Percentiles rank a stretch among this genome's conserved stretches.
These are phyloP conservation scores for Sarocladium brachiariae DNA, from an alignment of 2,329 filamentous ascomycete species.

Conservation along the genomic window DNA sequence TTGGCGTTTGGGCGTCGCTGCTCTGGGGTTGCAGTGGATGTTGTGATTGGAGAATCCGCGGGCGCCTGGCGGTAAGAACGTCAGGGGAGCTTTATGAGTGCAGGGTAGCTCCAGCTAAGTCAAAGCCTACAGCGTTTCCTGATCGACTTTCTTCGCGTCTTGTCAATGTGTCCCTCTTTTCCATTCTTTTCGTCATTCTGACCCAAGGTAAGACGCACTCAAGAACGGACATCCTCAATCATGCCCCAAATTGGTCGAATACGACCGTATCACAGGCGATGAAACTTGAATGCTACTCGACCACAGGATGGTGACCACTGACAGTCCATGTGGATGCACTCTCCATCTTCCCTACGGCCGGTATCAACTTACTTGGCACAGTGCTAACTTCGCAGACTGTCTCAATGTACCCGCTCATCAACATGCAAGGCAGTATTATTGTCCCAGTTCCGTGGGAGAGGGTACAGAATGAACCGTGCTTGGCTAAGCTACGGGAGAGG, in stretches of 20 bases:
- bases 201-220: not conserved
- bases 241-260: not conserved
- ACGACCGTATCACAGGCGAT: constrained; percentile 3
- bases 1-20: constrained; percentile 8
- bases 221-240: not conserved
- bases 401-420: too few species aligned
- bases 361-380: not conserved
- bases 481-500: not conserved
- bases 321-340: constrained; percentile 3
- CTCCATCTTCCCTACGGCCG: not conserved
- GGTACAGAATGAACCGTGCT: not conserved
- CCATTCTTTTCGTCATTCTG: not conserved
- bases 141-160: too few species aligned
- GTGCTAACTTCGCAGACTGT: too few species aligned
- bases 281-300: not conserved
- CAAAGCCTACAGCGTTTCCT: too few species aligned
- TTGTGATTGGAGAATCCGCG: constrained; percentile 15
- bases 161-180: not conserved
- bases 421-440: not conserved
- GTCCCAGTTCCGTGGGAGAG: constrained; percentile 5
- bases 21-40: constrained; percentile 12
- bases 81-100: not conserved
- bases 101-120: not conserved
- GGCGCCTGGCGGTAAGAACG: not conserved
- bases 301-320: too few species aligned